These are phyloP conservation scores for Pythium biforme DNA, from an alignment of 352 stramenopile species.

Conservation along the genomic window DNA sequence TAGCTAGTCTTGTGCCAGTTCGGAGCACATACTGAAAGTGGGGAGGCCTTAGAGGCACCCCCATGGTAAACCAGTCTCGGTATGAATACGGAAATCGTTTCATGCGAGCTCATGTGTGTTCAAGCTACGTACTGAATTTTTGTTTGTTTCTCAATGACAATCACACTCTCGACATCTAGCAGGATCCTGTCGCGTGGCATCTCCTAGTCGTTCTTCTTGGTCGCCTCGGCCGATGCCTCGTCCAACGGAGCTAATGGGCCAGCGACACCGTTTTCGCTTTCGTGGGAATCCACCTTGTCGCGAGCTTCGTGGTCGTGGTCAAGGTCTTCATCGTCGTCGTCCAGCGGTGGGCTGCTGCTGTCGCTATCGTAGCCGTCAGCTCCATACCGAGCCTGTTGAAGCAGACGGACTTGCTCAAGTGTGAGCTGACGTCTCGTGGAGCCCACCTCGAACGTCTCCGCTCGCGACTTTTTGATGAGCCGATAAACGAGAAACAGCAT, in stretches of 20 bases:
- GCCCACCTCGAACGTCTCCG: slow-evolving; percentile 33
- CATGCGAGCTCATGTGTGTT: not conserved
- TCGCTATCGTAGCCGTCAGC: slow-evolving; percentile 57
- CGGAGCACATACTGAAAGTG: not conserved
- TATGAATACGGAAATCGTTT: not conserved
- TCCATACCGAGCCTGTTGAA: slow-evolving; percentile 71
- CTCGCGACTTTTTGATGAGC: slow-evolving; percentile 43
- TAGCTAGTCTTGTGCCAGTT: slow-evolving; percentile 18
- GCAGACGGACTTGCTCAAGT: slow-evolving; percentile 62
- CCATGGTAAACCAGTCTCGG: not conserved
- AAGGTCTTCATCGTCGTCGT: slow-evolving; percentile 14
- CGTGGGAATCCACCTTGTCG: not conserved
- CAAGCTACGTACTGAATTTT: not conserved
- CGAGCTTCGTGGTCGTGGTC: slow-evolving; percentile 4
- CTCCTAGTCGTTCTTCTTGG: slow-evolving; percentile 16
- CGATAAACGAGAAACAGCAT: slow-evolving; percentile 52
- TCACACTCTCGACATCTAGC: not conserved
- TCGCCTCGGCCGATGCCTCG: not conserved
- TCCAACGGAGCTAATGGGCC: not conserved
- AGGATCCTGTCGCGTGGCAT: not conserved
- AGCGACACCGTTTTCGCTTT: not conserved
- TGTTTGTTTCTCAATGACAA: slow-evolving; percentile 5
- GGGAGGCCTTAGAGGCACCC: not conserved
- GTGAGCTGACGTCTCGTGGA: slow-evolving; percentile 40
- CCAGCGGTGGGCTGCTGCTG: slow-evolving; percentile 24